Percentiles rank a stretch among this genome's conserved stretches.
Evolutionary conservation across 1,284 basidiomycete species (phyloP).

Genomic region (Ustilago trichophora): DNA sequence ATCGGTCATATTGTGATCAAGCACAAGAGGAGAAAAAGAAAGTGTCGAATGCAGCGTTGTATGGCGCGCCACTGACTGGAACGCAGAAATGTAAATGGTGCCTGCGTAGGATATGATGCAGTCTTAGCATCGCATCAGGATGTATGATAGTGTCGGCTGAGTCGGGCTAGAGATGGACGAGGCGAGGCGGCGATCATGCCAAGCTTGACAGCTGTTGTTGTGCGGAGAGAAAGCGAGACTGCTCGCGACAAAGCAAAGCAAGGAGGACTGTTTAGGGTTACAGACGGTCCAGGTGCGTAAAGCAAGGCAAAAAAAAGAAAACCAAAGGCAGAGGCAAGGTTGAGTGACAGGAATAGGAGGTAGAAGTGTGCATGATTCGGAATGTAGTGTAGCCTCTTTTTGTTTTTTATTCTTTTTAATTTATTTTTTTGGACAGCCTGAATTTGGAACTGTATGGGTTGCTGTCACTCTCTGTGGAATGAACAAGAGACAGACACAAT

Average conservation of each 20-base stretch:
- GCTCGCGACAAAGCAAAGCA: neutral
- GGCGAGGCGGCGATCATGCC: neutral
- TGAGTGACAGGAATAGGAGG: neutral
- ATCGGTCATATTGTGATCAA: constrained; percentile 8
- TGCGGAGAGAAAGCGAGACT: neutral
- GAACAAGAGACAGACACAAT: too few species aligned
- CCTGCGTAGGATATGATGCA: neutral
- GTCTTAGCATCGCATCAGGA: too few species aligned
- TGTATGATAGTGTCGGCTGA: too few species aligned
- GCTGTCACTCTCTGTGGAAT: too few species aligned
- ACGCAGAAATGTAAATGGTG: constrained; percentile 17
- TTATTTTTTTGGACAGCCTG: too few species aligned
- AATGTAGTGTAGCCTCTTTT: constrained; percentile 4
- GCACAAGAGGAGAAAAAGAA: neutral
- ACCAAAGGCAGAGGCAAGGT: neutral
- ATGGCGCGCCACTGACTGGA: neutral
- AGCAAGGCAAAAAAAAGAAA: too few species aligned
- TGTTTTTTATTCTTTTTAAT: too few species aligned
- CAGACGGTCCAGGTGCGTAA: neutral
- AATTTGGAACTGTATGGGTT: too few species aligned
- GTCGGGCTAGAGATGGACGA: neutral
- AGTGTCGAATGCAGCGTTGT: neutral
- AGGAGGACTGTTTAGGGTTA: neutral
- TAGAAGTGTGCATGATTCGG: constrained; percentile 4
- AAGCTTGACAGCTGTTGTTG: constrained; percentile 12